Evolutionary conservation across 1,139 yeast genomes (phyloP), one percentile per base, ranked within the genome.

Genomic region (Magnusiomyces paraingens): DNA sequence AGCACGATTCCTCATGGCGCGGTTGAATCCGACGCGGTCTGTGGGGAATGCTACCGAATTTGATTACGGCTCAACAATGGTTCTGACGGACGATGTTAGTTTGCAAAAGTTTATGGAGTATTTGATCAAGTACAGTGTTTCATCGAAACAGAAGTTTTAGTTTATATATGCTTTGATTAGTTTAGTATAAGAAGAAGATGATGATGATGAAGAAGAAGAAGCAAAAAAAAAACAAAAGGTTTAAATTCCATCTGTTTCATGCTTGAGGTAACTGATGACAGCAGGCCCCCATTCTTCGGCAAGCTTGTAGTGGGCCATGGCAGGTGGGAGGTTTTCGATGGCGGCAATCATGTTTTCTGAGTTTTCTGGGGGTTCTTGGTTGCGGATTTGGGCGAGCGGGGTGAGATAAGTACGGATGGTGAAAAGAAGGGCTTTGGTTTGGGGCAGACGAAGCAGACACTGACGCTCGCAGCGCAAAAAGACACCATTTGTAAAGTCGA

Each of bases 31-130:
- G 17, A 47, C 36, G 5, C n/a, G 26, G 2, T 36, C 39, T 12
- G 11, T 14, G 20, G 32, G 39, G 10, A 45, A 36, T 40, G 80
- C 52, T 73, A 75, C 22, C 36, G 76, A 76, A 55, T 26, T 8
- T 8, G 32, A 26, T 26, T 26, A 26, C 32, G 82, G 82, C 48
- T 71, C 80, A 18, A 90, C 95, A 17, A 89, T 89, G 63, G 96
- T 91, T 48, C 82, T 91, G 68, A 91, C 98, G 36, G 98, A 91
- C 72, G 98, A 91, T 74, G 97, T 90, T 47, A 83, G 93, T 50
- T 78, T 90, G 68, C 95, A 90, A 74, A 89, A 87, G 42, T 90
- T 90, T 69, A 90, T 90, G 94, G 80, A 84, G 56, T 96, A 89
- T 72, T 80, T 90, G 66, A 91, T 87, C 67, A 86, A 86, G 70